Evolutionary conservation across 352 stramenopile genomes (phyloP).

Genomic region (Globisporangium cederbergense): DNA sequence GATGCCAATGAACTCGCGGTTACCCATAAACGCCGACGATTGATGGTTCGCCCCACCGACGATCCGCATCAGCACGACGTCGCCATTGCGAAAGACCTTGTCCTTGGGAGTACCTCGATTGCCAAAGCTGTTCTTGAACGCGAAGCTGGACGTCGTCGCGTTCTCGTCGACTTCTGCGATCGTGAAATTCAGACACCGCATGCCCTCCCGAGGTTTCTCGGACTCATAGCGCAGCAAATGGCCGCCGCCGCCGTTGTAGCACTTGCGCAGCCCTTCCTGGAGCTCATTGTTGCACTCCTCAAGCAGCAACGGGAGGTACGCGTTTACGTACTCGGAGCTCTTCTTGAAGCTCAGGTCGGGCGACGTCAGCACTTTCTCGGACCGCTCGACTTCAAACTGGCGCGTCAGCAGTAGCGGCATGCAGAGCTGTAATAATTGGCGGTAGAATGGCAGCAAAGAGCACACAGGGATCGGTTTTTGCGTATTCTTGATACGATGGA

Average conservation of each 20-base stretch:
- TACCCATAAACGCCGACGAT: constrained; percentile 36
- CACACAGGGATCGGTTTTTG: constrained; percentile 67
- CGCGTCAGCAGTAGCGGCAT: constrained; percentile 71
- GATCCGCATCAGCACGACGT: constrained; percentile 64
- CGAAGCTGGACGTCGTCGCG: constrained; percentile 17
- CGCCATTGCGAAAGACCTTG: constrained; percentile 78
- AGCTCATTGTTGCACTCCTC: constrained; percentile 85
- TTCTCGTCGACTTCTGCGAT: constrained; percentile 52
- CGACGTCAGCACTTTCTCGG: constrained; percentile 41
- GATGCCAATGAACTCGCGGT: constrained; percentile 66
- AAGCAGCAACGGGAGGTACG: constrained; percentile 77
- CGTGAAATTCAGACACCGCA: constrained; percentile 76
- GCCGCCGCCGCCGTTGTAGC: constrained; percentile 33
- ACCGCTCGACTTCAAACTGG: constrained; percentile 58
- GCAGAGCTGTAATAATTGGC: constrained; percentile 69
- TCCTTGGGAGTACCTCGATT: constrained; percentile 34
- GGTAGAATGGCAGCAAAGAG: constrained; percentile 81
- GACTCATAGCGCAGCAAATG: constrained; percentile 77
- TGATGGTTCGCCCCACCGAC: constrained; percentile 21
- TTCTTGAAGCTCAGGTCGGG: constrained; percentile 65
- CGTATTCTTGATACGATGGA: constrained; percentile 81
- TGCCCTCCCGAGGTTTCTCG: constrained; percentile 76
- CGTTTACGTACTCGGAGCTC: constrained; percentile 66
- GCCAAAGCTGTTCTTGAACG: constrained; percentile 19
- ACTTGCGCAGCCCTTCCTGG: constrained; percentile 57